phyloP scores from a whole-genome alignment of 345 rosid genomes.

The Zanthoxylum bungeanum region DNA sequence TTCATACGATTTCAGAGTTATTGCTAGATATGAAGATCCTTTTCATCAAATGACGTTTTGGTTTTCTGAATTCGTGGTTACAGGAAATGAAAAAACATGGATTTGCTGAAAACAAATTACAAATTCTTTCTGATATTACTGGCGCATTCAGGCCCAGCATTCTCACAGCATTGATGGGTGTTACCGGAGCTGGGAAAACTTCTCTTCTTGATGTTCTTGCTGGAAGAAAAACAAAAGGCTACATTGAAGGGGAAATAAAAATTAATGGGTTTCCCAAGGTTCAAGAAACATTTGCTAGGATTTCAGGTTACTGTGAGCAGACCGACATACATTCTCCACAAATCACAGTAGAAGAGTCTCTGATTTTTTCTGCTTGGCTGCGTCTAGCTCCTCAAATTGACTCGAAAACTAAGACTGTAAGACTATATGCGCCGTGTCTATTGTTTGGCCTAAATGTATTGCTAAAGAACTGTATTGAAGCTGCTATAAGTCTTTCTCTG shows the following conservation, averaged over 20 bases:
- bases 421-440: background rate
- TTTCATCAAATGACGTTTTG: background rate
- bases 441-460: background rate
- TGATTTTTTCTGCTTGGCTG: constrained; percentile 45
- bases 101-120: constrained; percentile 42
- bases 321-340: constrained; percentile 40
- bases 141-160: constrained; percentile 35
- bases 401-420: constrained; percentile 32
- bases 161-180: constrained; percentile 53
- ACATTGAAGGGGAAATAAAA: constrained; percentile 40
- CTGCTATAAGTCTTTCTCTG: background rate
- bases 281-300: constrained; percentile 42
- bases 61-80: background rate
- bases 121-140: constrained; percentile 45
- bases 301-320: constrained; percentile 53
- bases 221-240: constrained; percentile 45
- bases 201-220: constrained; percentile 49
- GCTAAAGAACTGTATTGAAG: background rate
- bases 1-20: background rate
- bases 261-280: constrained; percentile 42
- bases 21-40: background rate
- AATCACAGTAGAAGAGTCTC: constrained; percentile 45
- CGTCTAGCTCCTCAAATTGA: constrained; percentile 36
- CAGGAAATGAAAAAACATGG: constrained; percentile 60
- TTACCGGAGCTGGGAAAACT: constrained; percentile 54